A percentile compares a stretch with the other conserved stretches of the same genome.
Evolutionary conservation across 495 filamentous ascomycete species (phyloP).

Genomic region (Copromyces sp.): DNA sequence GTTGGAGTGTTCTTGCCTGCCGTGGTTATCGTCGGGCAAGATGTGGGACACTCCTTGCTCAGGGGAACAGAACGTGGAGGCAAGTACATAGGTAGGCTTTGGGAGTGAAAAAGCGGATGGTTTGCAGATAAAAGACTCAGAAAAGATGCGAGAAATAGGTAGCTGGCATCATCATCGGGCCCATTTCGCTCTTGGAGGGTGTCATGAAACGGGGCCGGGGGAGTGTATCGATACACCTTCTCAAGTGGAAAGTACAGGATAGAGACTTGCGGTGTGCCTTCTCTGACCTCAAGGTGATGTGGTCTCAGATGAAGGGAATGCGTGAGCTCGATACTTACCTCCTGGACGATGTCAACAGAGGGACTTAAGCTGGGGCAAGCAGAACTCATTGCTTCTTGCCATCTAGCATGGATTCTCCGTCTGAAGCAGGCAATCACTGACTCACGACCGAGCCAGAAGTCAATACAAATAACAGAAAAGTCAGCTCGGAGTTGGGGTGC

Average conservation of each 20-base stretch:
- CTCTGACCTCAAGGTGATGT: neutral
- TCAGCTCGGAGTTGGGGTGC: neutral
- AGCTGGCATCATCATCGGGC: neutral
- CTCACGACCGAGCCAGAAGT: neutral
- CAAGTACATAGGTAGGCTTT: neutral
- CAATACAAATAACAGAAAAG: neutral
- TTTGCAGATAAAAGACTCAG: neutral
- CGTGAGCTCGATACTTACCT: neutral
- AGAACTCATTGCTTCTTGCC: neutral
- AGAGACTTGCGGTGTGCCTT: neutral
- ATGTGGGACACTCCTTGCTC: neutral
- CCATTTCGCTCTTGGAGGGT: neutral
- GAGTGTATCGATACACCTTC: neutral
- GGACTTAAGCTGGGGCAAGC: neutral
- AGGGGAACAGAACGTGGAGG: neutral
- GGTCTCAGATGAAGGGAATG: neutral
- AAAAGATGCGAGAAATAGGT: neutral
- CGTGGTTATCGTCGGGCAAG: neutral
- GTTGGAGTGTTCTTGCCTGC: neutral
- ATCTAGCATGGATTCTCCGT: neutral
- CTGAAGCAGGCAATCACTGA: neutral
- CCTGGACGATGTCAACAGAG: neutral
- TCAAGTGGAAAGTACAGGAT: neutral
- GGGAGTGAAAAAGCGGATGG: neutral
- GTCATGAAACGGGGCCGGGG: neutral